Evolutionary conservation across 129 eudicot species (phyloP), one percentile per base, ranked within the genome.

Genomic region (Scalesia atractyloides): DNA sequence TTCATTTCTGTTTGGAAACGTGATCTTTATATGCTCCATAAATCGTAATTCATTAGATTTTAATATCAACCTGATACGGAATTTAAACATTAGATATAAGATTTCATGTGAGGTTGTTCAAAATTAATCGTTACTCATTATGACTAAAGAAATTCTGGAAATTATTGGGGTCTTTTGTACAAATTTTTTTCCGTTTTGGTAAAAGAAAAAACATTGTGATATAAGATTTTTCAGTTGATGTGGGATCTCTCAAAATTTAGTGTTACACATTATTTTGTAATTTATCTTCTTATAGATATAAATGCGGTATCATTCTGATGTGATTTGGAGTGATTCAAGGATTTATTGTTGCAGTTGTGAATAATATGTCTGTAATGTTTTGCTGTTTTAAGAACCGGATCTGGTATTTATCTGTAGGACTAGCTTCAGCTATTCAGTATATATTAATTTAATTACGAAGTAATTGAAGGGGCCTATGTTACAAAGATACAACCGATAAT

Each of bases 21-120:
- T n/a, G n/a, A n/a, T n/a, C n/a, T n/a, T n/a, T n/a, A n/a, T n/a
- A n/a, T n/a, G n/a, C n/a, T n/a, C n/a, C n/a, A n/a, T n/a, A 67
- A 13, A 47, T 47, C 43, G 59, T 30, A 30, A 47, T 66, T 47
- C 22, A 6, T 68, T 50, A n/a, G 30, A 5, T 16, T 22, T 36
- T 68, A 11, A 50, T 68, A 18, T 50, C n/a, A 68, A 49, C 30
- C n/a, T 68, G 24, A 26, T 36, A 49, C 6, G 73, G 26, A 30
- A 68, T 68, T 4, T 7, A n/a, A 5, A 4, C 3, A 30, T 1
- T 48, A 52, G 61, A 50, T 30, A 17, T 68, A 16, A 44, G 34
- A 49, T 50, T 15, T 10, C 30, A 68, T 18, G 15, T 50, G 48
- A 68, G 46, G 50, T 68, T 22, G 73, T 7, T 26, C 62, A 5